phyloP scores from a whole-genome alignment of 2,329 filamentous ascomycete species.

The Hymenoscyphus fraxineus region DNA sequence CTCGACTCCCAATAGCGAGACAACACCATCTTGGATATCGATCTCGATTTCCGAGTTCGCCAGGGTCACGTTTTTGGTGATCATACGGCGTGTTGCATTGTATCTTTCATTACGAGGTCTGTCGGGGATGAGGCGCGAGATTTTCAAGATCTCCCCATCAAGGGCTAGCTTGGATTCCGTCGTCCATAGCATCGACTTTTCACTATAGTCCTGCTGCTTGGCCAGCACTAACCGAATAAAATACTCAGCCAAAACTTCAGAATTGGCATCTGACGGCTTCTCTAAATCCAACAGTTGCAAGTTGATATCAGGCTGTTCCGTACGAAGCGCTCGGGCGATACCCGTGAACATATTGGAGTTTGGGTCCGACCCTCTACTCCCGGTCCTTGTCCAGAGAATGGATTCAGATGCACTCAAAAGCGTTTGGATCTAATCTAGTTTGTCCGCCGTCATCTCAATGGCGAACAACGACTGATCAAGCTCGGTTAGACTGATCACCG shows the following conservation, averaged over 20 bases:
- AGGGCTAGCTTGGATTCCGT: constrained; percentile 12
- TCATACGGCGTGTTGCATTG: constrained; percentile 10
- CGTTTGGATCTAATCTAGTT: constrained; percentile 18
- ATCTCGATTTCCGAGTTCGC: background rate
- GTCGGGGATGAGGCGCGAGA: constrained; percentile 10
- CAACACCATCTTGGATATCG: background rate
- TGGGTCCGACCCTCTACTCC: constrained; percentile 9
- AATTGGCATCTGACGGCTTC: too few species aligned
- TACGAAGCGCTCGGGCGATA: constrained; percentile 8
- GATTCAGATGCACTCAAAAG: constrained; percentile 6
- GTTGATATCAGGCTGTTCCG: constrained; percentile 6
- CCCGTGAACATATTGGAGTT: constrained; percentile 16
- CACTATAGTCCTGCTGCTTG: background rate
- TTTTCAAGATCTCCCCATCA: background rate
- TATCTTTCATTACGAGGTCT: constrained; percentile 6
- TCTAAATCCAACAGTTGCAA: background rate
- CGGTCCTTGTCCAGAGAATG: constrained; percentile 21
- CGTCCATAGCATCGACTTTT: constrained; percentile 10
- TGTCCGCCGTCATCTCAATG: constrained; percentile 18
- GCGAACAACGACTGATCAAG: constrained; percentile 30
- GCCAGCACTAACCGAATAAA: background rate
- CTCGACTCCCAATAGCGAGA: background rate
- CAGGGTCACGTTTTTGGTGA: constrained; percentile 5
- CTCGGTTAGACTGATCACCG: constrained; percentile 22
- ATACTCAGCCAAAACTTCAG: background rate